Percentiles rank a stretch among this genome's conserved stretches.
Evolutionary conservation across 2,329 filamentous ascomycete species (phyloP).

Genomic region (Neospermospora avenae): DNA sequence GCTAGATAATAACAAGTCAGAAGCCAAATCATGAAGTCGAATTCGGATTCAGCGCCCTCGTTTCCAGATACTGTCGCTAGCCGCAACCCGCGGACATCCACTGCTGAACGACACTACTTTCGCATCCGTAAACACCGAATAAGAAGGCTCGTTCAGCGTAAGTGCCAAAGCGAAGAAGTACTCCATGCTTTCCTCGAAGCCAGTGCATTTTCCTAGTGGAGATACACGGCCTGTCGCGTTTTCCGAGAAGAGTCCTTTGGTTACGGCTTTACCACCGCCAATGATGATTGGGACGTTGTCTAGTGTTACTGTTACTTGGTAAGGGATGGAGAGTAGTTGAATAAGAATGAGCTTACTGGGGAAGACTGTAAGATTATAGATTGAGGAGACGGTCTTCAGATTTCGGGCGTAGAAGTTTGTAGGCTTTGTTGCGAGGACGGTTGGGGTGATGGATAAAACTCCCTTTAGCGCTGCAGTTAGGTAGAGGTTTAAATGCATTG

Average conservation of each 20-base stretch:
- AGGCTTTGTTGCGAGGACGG: neutral
- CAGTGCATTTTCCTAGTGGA: slow-evolving; percentile 42
- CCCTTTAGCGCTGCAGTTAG: slow-evolving; percentile 3
- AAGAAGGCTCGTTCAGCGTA: slow-evolving; percentile 20
- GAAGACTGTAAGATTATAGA: slow-evolving; percentile 19
- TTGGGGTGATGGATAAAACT: slow-evolving; percentile 7
- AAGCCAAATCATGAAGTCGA: too few species aligned
- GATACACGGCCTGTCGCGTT: slow-evolving; percentile 40
- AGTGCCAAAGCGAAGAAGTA: slow-evolving; percentile 45
- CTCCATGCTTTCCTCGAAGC: slow-evolving; percentile 42
- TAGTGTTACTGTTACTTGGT: neutral
- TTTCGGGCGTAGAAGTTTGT: slow-evolving; percentile 14
- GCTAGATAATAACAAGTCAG: too few species aligned
- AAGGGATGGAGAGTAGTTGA: neutral
- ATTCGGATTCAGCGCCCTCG: slow-evolving; percentile 35
- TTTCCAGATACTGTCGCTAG: slow-evolving; percentile 38
- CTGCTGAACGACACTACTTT: slow-evolving; percentile 37
- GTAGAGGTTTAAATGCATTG: slow-evolving; percentile 6
- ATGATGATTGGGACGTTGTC: slow-evolving; percentile 31
- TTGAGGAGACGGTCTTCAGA: slow-evolving; percentile 14
- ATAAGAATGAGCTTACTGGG: slow-evolving; percentile 9
- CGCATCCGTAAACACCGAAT: slow-evolving; percentile 35
- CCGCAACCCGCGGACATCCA: slow-evolving; percentile 37
- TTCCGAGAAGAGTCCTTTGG: slow-evolving; percentile 38
- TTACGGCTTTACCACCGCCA: slow-evolving; percentile 37